phyloP scores from a whole-genome alignment of 768 basidiomycete genomes.

The Lentinus tigrinus region DNA sequence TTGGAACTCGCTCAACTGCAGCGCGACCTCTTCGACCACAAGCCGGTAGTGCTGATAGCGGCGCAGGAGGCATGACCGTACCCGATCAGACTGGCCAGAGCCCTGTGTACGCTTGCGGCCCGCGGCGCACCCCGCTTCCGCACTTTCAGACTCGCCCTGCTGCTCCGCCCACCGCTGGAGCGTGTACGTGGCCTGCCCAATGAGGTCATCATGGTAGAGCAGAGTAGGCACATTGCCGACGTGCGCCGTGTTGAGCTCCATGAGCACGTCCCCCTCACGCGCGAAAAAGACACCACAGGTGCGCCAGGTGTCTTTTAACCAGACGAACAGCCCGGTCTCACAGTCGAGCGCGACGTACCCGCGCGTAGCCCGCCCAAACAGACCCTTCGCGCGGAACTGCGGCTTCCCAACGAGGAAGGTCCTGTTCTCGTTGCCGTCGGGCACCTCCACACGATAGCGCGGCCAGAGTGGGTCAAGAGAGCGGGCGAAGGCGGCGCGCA shows the following conservation, averaged over 20 bases:
- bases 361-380: conserved; percentile 3
- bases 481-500: background rate
- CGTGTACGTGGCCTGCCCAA: background rate
- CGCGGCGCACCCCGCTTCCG: background rate
- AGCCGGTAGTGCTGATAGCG: conserved; percentile 2
- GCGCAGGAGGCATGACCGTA: background rate
- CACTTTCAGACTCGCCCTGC: background rate
- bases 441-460: conserved; percentile 1
- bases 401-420: conserved; percentile 6
- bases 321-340: background rate
- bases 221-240: background rate
- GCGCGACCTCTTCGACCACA: background rate
- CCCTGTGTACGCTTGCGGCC: background rate
- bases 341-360: conserved; percentile 15
- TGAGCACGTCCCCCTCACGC: background rate
- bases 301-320: conserved; percentile 17
- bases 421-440: background rate
- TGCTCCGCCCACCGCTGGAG: background rate
- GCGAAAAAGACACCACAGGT: background rate
- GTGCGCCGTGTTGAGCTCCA: background rate
- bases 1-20: background rate
- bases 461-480: conserved; percentile 4
- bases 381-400: background rate
- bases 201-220: background rate
- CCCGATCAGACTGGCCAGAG: background rate